Conservation (phyloP, 1,284 basidiomycete genomes). For the Melampsora abietis-canadensis region DNA sequence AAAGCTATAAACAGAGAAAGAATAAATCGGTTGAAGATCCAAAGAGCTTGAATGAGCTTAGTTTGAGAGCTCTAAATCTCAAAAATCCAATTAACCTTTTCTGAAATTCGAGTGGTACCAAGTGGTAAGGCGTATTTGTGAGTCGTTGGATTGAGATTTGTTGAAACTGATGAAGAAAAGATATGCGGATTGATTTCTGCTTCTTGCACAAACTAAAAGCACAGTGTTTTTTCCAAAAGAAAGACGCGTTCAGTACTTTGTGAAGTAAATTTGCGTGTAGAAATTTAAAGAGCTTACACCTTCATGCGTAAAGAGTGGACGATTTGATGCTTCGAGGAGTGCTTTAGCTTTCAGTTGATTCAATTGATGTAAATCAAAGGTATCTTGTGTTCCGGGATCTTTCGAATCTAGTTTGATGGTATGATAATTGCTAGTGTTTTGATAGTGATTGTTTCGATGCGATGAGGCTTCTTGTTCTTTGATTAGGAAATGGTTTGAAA, state of each 20-base stretch:
- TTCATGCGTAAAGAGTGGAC: slow-evolving; percentile 17
- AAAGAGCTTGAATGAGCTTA: not conserved
- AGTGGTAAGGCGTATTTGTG: slow-evolving; percentile 28
- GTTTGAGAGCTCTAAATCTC: not conserved
- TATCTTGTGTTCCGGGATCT: not conserved
- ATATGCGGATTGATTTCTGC: slow-evolving; percentile 28
- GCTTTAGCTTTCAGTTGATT: slow-evolving; percentile 22
- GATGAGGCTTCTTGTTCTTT: not conserved
- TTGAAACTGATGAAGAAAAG: slow-evolving; percentile 19
- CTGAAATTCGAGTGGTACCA: slow-evolving; percentile 22
- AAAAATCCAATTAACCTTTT: slow-evolving; percentile 21
- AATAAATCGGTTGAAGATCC: not conserved
- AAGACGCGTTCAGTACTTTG: not conserved
- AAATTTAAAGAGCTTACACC: slow-evolving; percentile 11
- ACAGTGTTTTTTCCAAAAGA: not conserved
- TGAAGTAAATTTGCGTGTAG: not conserved
- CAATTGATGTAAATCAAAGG: slow-evolving; percentile 19
- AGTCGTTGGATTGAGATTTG: slow-evolving; percentile 4
- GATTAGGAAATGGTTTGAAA: not conserved
- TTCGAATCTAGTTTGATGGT: not conserved
- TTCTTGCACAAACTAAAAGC: slow-evolving; percentile 26
- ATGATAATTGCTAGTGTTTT: not conserved
- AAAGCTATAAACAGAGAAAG: slow-evolving; percentile 2
- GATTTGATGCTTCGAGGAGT: slow-evolving; percentile 8
- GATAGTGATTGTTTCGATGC: not conserved